A percentile compares a stretch with the other conserved stretches of the same genome.
phyloP scores from a whole-genome alignment of 2,329 filamentous ascomycete genomes.

The Neospermospora avenae region DNA sequence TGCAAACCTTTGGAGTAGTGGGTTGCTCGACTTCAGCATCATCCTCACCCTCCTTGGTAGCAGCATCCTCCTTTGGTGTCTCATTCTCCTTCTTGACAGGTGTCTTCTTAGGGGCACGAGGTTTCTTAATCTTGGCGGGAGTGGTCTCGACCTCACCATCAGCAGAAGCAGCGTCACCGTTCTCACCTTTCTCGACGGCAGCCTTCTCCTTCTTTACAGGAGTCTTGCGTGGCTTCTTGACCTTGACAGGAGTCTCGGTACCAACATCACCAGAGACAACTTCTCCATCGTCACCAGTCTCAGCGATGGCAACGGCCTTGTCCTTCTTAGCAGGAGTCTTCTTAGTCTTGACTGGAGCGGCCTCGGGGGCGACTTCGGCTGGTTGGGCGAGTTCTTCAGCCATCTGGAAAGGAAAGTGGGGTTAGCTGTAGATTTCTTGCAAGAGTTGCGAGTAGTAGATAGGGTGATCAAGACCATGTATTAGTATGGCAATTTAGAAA shows the following conservation, averaged over 20 bases:
- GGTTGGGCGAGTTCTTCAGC: background rate
- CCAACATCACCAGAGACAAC: too few relatives aligned
- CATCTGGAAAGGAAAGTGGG: background rate
- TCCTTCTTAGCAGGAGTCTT: too few relatives aligned
- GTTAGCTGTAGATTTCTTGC: background rate
- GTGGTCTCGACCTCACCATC: background rate
- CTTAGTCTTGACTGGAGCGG: too few relatives aligned
- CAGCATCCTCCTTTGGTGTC: background rate
- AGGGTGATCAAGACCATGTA: background rate
- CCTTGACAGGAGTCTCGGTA: background rate
- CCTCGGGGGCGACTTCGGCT: background rate
- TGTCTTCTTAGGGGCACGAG: background rate
- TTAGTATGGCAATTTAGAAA: background rate
- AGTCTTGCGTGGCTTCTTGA: background rate
- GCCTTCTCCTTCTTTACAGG: constrained; percentile 1
- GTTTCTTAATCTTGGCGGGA: constrained; percentile 8
- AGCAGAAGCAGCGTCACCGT: background rate
- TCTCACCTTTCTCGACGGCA: background rate
- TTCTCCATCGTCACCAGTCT: too few relatives aligned
- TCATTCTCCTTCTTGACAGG: constrained; percentile 8
- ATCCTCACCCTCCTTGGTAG: background rate
- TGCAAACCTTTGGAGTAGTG: constrained; percentile 5
- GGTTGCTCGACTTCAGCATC: constrained; percentile 1
- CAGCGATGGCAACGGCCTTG: too few relatives aligned
- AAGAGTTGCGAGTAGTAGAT: background rate